These are phyloP conservation scores for Xerocomellus intermedius DNA, from an alignment of 768 basidiomycete species.

Conservation along the genomic window DNA sequence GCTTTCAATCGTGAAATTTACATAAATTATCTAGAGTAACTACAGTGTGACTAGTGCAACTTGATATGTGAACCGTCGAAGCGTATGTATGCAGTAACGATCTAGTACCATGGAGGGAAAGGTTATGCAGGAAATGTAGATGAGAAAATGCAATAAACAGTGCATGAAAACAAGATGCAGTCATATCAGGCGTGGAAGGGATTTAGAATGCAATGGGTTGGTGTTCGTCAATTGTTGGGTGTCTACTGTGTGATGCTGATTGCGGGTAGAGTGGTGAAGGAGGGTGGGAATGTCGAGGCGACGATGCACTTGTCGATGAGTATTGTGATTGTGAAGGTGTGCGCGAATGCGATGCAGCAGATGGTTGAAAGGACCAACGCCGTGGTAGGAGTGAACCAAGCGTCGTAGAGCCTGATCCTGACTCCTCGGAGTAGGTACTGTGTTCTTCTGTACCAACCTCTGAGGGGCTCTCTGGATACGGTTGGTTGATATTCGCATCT, in stretches of 20 bases:
- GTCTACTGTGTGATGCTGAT: conserved; percentile 29
- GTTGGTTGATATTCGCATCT: conserved; percentile 41
- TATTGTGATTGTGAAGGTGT: conserved; percentile 33
- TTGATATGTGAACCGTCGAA: not conserved
- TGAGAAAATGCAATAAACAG: not conserved
- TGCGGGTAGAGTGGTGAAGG: conserved; percentile 31
- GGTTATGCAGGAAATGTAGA: not conserved
- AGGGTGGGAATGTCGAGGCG: conserved; percentile 31
- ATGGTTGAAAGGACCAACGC: conserved; percentile 34
- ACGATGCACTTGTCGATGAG: conserved; percentile 29
- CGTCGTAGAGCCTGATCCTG: conserved; percentile 36
- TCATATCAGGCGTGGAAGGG: not conserved
- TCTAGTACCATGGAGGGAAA: conserved; percentile 24
- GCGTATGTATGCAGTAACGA: conserved; percentile 2
- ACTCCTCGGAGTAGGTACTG: conserved; percentile 33
- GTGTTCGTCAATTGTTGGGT: conserved; percentile 33
- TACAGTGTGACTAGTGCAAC: conserved; percentile 1
- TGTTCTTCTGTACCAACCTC: conserved; percentile 19
- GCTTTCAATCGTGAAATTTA: not conserved
- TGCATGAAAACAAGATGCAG: conserved; percentile 1
- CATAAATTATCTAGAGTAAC: not conserved
- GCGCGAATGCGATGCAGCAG: conserved; percentile 29
- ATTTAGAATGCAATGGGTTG: conserved; percentile 17
- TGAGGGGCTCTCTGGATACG: conserved; percentile 42
- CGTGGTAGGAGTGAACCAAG: conserved; percentile 34